Evolutionary conservation across 1,139 yeast species (phyloP).

Genomic region (Yamadazyma atmosphaerica): DNA sequence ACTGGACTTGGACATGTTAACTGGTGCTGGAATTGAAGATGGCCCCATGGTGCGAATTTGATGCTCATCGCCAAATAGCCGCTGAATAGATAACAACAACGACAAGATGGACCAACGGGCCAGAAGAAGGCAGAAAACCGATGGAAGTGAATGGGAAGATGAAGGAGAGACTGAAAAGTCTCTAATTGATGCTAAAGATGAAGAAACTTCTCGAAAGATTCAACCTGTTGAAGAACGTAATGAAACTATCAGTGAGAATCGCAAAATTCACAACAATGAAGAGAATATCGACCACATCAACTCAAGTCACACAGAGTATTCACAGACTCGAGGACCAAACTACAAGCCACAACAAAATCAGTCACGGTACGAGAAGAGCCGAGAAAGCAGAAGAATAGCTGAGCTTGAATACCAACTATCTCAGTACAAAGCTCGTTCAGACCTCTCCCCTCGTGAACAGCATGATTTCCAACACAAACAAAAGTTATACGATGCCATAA

Average conservation of each 20-base stretch:
- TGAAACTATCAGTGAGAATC: neutral
- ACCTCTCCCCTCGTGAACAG: slow-evolving; percentile 47
- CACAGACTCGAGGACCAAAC: too few relatives aligned
- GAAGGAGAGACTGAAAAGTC: too few relatives aligned
- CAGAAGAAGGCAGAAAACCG: slow-evolving; percentile 10
- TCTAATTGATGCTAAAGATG: neutral
- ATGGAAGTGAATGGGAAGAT: slow-evolving; percentile 9
- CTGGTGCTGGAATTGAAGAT: too few relatives aligned
- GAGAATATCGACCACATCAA: slow-evolving; percentile 7
- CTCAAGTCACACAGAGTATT: too few relatives aligned
- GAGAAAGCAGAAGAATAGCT: slow-evolving; percentile 23
- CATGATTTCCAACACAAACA: slow-evolving; percentile 51
- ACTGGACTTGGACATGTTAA: neutral
- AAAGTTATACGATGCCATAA: slow-evolving; percentile 37
- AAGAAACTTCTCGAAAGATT: too few relatives aligned
- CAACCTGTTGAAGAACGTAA: too few relatives aligned
- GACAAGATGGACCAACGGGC: too few relatives aligned
- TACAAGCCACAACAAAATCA: too few relatives aligned
- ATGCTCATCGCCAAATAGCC: neutral
- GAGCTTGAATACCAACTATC: slow-evolving; percentile 40
- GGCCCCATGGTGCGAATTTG: neutral
- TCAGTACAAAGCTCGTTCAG: slow-evolving; percentile 41
- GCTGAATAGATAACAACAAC: neutral
- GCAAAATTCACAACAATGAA: neutral
- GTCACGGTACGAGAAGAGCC: too few relatives aligned